Evolutionary conservation across 306 rosid genomes (phyloP).

Genomic region (Vigna angularis): DNA sequence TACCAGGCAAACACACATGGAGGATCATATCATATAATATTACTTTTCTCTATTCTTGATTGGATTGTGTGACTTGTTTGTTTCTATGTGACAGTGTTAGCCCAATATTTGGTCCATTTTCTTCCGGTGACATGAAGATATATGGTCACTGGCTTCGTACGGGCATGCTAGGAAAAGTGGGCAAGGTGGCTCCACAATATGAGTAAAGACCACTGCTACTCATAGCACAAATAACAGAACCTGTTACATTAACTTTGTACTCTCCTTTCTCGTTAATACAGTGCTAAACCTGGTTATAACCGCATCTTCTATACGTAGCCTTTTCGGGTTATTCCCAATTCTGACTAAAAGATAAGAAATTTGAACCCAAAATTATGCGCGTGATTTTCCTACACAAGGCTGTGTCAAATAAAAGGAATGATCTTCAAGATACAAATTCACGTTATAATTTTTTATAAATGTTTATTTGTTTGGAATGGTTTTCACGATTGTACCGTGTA

Average conservation of each 20-base stretch:
- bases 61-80: constrained; percentile 39
- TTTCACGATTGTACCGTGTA: too few species aligned
- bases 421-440: too few species aligned
- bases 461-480: too few species aligned
- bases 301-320: constrained; percentile 10
- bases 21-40: constrained; percentile 22
- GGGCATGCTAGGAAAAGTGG: constrained; percentile 40
- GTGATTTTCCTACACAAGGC: too few species aligned
- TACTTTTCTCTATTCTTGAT: constrained; percentile 27
- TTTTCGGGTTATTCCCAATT: constrained; percentile 19
- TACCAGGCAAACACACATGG: constrained; percentile 46
- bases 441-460: too few species aligned
- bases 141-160: constrained; percentile 22
- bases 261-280: not conserved
- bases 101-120: constrained; percentile 27
- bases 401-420: too few species aligned
- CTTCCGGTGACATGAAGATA: constrained; percentile 25
- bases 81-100: constrained; percentile 35
- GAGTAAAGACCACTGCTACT: constrained; percentile 37
- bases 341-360: not conserved
- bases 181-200: constrained; percentile 32
- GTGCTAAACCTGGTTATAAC: not conserved
- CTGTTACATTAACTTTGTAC: constrained; percentile 2
- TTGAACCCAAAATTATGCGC: constrained; percentile 14
- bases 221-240: not conserved